phyloP scores from a whole-genome alignment of 805 yeast genomes.

The Isabelozyma pseudorhagii region DNA sequence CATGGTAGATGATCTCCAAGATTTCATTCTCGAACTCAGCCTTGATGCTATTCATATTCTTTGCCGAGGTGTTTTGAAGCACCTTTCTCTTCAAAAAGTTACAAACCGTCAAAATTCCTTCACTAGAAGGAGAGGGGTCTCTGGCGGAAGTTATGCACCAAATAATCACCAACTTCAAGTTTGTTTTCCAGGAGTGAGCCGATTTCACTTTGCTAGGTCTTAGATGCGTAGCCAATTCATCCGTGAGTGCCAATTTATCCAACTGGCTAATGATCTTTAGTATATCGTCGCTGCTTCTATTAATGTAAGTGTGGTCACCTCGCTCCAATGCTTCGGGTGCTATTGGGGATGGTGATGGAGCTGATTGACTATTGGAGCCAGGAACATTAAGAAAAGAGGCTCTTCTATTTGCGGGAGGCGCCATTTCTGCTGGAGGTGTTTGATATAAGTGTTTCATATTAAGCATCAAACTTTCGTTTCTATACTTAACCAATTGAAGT shows the following conservation, averaged over 20 bases:
- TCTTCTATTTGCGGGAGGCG: background rate
- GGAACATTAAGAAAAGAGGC: background rate
- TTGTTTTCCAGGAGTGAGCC: slow-evolving; percentile 26
- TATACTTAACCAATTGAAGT: slow-evolving; percentile 56
- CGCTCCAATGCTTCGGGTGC: background rate
- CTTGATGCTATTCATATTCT: slow-evolving; percentile 23
- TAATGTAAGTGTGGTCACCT: slow-evolving; percentile 17
- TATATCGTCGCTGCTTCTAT: slow-evolving; percentile 24
- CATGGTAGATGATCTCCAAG: slow-evolving; percentile 34
- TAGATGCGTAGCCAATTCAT: slow-evolving; percentile 25
- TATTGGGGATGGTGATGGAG: background rate
- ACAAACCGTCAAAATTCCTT: slow-evolving; percentile 36
- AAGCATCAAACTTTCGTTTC: slow-evolving; percentile 70
- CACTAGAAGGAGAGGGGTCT: slow-evolving; percentile 24
- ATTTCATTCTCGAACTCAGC: slow-evolving; percentile 45
- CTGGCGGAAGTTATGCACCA: slow-evolving; percentile 43
- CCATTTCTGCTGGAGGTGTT: background rate
- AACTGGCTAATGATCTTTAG: slow-evolving; percentile 32
- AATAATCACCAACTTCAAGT: slow-evolving; percentile 30
- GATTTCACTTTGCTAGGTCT: slow-evolving; percentile 15
- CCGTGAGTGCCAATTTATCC: slow-evolving; percentile 28
- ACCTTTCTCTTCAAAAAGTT: slow-evolving; percentile 43
- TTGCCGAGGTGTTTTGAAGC: slow-evolving; percentile 15
- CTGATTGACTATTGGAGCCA: background rate
- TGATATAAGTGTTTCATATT: slow-evolving; percentile 30